Percentiles rank a stretch among this genome's conserved stretches.
These are phyloP conservation scores for Exophiala xenobiotica DNA, from an alignment of 2,329 filamentous ascomycete genomes.

Conservation along the genomic window DNA sequence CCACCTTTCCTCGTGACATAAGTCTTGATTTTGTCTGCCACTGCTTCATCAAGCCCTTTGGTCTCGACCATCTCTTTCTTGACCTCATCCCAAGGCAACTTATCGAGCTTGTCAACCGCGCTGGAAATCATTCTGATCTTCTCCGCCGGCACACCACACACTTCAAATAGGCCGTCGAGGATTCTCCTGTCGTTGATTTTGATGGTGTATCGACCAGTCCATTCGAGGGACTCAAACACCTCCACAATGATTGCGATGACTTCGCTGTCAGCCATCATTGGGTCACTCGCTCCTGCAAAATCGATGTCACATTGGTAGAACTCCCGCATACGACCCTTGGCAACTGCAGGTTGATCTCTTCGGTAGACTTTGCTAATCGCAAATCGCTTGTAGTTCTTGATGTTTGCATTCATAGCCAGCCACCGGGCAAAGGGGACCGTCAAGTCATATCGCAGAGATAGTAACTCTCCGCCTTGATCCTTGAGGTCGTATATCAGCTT, in stretches of 20 bases:
- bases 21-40: slow-evolving; percentile 83
- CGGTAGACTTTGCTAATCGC: slow-evolving; percentile 93
- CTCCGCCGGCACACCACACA: slow-evolving; percentile 82
- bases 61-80: slow-evolving; percentile 90
- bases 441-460: slow-evolving; percentile 80
- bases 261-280: slow-evolving; percentile 91
- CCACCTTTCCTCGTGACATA: slow-evolving; percentile 78
- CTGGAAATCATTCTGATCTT: slow-evolving; percentile 88
- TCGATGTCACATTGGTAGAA: slow-evolving; percentile 98
- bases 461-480: slow-evolving; percentile 82
- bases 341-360: slow-evolving; percentile 79
- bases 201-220: slow-evolving; percentile 74
- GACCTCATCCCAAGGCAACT: slow-evolving; percentile 85
- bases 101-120: slow-evolving; percentile 94
- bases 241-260: slow-evolving; percentile 81
- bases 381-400: slow-evolving; percentile 87
- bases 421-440: slow-evolving; percentile 90
- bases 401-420: slow-evolving; percentile 83
- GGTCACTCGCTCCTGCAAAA: slow-evolving; percentile 74
- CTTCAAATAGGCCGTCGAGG: slow-evolving; percentile 85
- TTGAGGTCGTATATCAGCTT: slow-evolving; percentile 89
- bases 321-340: slow-evolving; percentile 89
- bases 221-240: slow-evolving; percentile 77
- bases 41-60: slow-evolving; percentile 72
- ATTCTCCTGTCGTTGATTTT: slow-evolving; percentile 96